Conservation (phyloP, 208 protist species). For the Leishmania lainsoni region DNA sequence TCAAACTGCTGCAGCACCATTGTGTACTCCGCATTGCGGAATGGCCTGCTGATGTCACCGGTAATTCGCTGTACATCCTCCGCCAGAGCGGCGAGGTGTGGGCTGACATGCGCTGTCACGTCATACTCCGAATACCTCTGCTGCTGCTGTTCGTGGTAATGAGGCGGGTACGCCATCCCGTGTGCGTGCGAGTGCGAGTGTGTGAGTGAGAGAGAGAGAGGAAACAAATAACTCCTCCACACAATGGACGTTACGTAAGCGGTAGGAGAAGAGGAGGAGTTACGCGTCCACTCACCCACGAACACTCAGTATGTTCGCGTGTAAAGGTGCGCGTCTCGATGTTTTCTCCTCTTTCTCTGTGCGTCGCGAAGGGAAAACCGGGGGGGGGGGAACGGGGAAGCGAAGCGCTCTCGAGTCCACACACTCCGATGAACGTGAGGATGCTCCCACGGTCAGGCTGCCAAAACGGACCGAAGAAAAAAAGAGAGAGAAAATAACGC, state of each 20-base stretch:
- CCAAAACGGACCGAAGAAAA: no score
- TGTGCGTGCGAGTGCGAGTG: not conserved
- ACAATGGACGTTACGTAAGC: not conserved
- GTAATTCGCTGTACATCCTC: constrained; percentile 23
- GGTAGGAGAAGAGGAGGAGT: not conserved
- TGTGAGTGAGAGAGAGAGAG: no score
- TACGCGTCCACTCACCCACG: not conserved
- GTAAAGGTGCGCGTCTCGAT: not conserved
- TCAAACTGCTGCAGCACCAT: constrained; percentile 81
- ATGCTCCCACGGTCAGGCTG: no score
- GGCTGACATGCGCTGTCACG: not conserved
- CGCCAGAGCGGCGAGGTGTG: constrained; percentile 5
- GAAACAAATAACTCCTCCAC: not conserved
- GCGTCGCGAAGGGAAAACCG: no score
- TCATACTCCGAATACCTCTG: not conserved
- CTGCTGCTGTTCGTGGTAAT: not conserved
- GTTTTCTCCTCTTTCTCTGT: no score
- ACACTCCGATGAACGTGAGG: no score
- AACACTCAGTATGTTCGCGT: not conserved
- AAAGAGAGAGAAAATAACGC: no score
- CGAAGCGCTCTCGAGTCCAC: no score
- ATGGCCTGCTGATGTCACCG: constrained; percentile 27
- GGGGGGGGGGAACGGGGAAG: no score
- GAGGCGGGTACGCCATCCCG: not conserved
- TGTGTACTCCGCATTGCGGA: constrained; percentile 58